Evolutionary conservation across 805 yeast species (phyloP), one percentile per base, ranked within the genome.

Genomic region (Ogataea dorogensis): DNA sequence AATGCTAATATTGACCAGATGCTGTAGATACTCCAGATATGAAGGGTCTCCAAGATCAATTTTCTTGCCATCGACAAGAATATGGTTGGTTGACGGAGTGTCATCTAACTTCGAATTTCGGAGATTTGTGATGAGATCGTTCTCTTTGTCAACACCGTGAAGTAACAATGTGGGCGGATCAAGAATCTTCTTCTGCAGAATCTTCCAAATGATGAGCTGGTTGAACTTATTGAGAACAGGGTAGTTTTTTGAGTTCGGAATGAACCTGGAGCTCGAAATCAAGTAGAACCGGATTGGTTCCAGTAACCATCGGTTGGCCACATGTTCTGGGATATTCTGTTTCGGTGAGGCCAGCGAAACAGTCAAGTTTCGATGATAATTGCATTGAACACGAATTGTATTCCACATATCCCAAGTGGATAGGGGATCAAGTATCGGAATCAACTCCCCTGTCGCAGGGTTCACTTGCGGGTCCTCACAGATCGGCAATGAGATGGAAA

Each of bases 381-480:
- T 69, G 47, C 81, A 75, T 23, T 72, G 60, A 5, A 68, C 64
- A 16, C 87, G 61, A 3, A 82, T 71, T 1, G 82, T 68, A 46
- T 81, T 77, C 89, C 89, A 82, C 47, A 79, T 69, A 36, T 79
- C 85, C 89, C 89, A 82, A 2, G 83, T 77, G 3, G 81, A 75
- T 20, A 81, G 56, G 7, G 68, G 60, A 48, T 73, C 78, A 12
- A 64, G 47, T 6, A 50, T 49, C 14, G 57, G 51, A 7, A 50
- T 40, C 1, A 44, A 17, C 22, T 53, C 51, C 3, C 61, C 49
- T 5, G 56, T 49, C n/a, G 27, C 18, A 2, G 46, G 42, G 31
- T 56, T 49, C 2, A 31, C 30, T 23, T 35, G 47, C 3, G 50
- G 46, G 31, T 73, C 78, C 39, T 74, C 79, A 40, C 67, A 72